Evolutionary conservation across 768 basidiomycete genomes (phyloP).

Genomic region (Mycena haematopus): DNA sequence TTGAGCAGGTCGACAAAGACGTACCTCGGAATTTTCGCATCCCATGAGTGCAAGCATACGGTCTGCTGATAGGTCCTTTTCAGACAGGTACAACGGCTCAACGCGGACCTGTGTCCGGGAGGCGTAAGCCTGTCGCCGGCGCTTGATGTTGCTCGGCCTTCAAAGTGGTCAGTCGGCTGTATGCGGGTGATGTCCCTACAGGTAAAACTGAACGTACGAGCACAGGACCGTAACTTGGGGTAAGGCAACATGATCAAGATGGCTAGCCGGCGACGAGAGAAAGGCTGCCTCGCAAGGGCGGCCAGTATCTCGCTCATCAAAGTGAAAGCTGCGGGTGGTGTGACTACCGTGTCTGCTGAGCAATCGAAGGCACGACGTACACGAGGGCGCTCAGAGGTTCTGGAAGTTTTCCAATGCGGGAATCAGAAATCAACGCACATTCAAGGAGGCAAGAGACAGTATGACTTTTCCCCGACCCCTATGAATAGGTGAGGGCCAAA

Average conservation of each 20-base stretch:
- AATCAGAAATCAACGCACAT: conserved; percentile 49
- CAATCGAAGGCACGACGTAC: conserved; percentile 3
- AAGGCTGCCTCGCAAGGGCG: conserved; percentile 29
- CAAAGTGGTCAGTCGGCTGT: too few species aligned
- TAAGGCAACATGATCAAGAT: neutral
- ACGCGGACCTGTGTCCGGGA: conserved; percentile 40
- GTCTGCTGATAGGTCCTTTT: conserved; percentile 54
- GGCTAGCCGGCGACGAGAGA: neutral
- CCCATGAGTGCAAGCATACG: conserved; percentile 63
- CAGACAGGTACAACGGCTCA: conserved; percentile 46
- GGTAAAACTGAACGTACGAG: conserved; percentile 13
- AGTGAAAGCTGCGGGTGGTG: conserved; percentile 19
- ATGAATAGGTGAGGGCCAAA: neutral
- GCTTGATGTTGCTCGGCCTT: conserved; percentile 26
- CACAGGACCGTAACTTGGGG: conserved; percentile 27
- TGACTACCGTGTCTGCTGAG: neutral
- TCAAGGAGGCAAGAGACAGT: conserved; percentile 58
- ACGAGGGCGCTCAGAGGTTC: conserved; percentile 55
- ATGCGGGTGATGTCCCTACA: too few species aligned
- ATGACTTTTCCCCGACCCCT: conserved; percentile 60
- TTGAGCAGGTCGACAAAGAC: neutral
- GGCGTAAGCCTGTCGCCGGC: conserved; percentile 23
- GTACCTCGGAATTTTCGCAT: conserved; percentile 26
- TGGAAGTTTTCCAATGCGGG: conserved; percentile 45
- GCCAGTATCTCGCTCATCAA: conserved; percentile 21